These are phyloP conservation scores for Dalbergia cultrata DNA, from an alignment of 306 rosid genomes.

Conservation along the genomic window DNA sequence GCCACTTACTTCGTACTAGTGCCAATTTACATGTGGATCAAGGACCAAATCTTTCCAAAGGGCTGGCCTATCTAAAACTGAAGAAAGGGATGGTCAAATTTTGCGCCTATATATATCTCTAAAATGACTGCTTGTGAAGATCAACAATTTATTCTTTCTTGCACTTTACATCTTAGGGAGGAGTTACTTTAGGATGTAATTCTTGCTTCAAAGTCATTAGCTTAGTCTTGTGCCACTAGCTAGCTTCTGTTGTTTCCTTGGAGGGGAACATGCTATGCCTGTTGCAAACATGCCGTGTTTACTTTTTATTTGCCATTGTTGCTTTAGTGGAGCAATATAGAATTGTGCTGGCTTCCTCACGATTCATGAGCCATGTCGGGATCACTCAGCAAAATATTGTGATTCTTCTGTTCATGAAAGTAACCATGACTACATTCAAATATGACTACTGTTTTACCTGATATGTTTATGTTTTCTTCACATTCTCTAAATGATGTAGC, in stretches of 20 bases:
- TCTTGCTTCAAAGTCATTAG: conserved; percentile 29
- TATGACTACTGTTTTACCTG: neutral
- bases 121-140: conserved; percentile 3
- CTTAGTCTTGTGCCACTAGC: conserved; percentile 6
- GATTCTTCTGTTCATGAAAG: neutral
- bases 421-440: neutral
- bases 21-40: conserved; percentile 93
- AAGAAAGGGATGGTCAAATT: conserved; percentile 17
- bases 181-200: neutral
- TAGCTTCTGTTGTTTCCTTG: conserved; percentile 33
- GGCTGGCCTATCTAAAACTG: conserved; percentile 71
- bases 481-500: too few species aligned
- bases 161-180: neutral
- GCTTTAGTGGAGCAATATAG: conserved; percentile 2
- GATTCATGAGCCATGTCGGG: neutral
- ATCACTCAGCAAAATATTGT: neutral
- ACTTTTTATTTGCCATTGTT: neutral
- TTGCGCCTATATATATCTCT: neutral
- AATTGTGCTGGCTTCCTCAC: neutral
- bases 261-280: neutral
- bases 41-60: conserved; percentile 77
- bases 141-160: conserved; percentile 3
- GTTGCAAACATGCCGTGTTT: conserved; percentile 14
- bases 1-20: conserved; percentile 72
- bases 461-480: neutral